Conservation (phyloP, 177 flowering plant genomes). For the Tripterygium wilfordii region DNA sequence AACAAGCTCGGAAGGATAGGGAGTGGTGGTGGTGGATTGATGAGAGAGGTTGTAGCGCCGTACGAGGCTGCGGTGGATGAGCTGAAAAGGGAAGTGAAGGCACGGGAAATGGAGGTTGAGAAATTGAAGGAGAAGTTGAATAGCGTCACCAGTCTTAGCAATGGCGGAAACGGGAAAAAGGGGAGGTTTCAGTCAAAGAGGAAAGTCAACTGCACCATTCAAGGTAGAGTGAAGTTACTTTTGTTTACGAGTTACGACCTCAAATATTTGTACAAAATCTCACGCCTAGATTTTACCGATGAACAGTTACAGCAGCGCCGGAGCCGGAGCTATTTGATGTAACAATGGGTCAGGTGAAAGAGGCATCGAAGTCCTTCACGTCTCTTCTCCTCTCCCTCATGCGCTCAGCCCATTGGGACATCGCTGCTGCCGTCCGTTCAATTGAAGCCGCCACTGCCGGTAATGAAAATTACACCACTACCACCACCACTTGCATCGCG, state of each 20-base stretch:
- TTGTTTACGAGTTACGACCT: too few species aligned
- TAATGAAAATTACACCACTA: background rate
- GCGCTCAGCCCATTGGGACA: conserved; percentile 95
- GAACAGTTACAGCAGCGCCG: conserved; percentile 49
- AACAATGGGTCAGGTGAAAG: conserved; percentile 58
- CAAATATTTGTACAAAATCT: too few species aligned
- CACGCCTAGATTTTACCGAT: too few species aligned
- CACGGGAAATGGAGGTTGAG: conserved; percentile 63
- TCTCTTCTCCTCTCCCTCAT: conserved; percentile 70
- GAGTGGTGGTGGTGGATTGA: too few species aligned
- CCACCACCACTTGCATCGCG: conserved; percentile 8
- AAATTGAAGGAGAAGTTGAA: conserved; percentile 64
- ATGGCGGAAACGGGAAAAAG: conserved; percentile 28
- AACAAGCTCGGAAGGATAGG: conserved; percentile 19
- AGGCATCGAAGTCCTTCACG: conserved; percentile 70
- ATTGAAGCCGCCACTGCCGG: conserved; percentile 54
- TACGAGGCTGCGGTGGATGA: conserved; percentile 92
- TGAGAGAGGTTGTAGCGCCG: conserved; percentile 79
- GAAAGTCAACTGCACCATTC: conserved; percentile 47
- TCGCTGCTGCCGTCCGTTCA: conserved; percentile 80
- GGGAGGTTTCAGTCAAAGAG: conserved; percentile 41
- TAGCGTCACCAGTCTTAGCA: conserved; percentile 8
- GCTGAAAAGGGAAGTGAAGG: conserved; percentile 72
- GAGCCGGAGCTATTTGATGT: conserved; percentile 60
- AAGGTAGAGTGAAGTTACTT: conserved; percentile 32